Base-by-base conservation (phyloP, 2,329 filamentous ascomycete species). In the Neoscytalidium dimidiatum region DNA sequence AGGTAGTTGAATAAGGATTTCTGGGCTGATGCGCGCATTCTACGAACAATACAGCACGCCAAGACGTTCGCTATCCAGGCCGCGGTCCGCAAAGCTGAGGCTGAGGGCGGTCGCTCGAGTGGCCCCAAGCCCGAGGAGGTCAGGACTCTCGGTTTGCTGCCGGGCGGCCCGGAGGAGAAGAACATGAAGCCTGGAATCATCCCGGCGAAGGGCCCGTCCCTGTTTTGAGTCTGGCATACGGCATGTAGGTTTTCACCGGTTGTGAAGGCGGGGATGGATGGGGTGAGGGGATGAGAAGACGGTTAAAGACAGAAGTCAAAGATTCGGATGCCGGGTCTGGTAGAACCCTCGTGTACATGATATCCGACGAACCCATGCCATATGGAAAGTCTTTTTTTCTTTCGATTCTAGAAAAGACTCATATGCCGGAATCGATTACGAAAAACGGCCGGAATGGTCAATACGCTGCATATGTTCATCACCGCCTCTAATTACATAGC, bases 121-220 rank as follows among this genome's bases (percentile, higher is more conserved):
- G 90, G 88, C 66, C 92, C 92, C 67, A 93, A 87, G 68, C 91
- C 91, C 4, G 92, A 91, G 66, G 88, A 95, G 83, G 96, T 98
- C 84, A 86, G 92, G 78, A 93, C 90, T 77, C 79, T 98, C 68
- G 94, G 94, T 49, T 79, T 97, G 69, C 75, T 98, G 72, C 89
- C 90, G 53, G 78, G 75, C 74, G 92, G 92, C 78, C 90, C 95
- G 70, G 91, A 96, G 71, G 91, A 95, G 76, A 82, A 82, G 77
- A 77, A 82, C 67, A 71, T 84, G 35, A 82, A 80, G 71, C 19
- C 31, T 23, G 49, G 61, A 19, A 21, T 64, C 49, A 53, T 64
- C 38, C 49, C 49, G 35, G 35, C 61, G 2, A 64, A 64, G 49
- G 38, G 38, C 28, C 61, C 61, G 38, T 52, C 48, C 14, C 19